Evolutionary conservation across 352 stramenopile species (phyloP).

Genomic region (Phytophthora palmivora): DNA sequence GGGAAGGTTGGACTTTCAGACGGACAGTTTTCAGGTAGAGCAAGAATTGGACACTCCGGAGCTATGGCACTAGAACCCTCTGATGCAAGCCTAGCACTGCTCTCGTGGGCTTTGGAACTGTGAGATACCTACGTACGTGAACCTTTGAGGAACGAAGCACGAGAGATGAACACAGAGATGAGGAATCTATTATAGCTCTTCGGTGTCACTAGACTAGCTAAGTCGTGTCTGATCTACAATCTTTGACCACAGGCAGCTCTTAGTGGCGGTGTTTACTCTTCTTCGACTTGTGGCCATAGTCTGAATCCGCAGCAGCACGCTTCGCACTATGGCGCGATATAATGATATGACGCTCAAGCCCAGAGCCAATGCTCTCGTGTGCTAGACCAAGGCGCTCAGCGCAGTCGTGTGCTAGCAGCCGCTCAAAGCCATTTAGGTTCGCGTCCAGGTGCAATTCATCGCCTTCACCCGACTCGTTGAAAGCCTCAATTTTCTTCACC

Average conservation of each 20-base stretch:
- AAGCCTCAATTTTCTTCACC: slow-evolving; percentile 87
- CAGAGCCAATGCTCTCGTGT: slow-evolving; percentile 73
- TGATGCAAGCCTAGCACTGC: slow-evolving; percentile 20
- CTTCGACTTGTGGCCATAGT: slow-evolving; percentile 28
- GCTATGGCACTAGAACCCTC: slow-evolving; percentile 30
- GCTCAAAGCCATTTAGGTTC: slow-evolving; percentile 86
- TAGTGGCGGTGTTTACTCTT: slow-evolving; percentile 41
- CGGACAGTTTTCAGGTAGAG: slow-evolving; percentile 20
- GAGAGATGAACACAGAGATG: slow-evolving; percentile 41
- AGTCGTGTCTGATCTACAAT: slow-evolving; percentile 16
- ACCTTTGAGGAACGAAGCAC: slow-evolving; percentile 11
- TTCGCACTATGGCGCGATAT: slow-evolving; percentile 43
- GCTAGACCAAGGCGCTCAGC: slow-evolving; percentile 76
- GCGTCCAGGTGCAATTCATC: slow-evolving; percentile 72
- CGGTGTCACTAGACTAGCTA: slow-evolving; percentile 23
- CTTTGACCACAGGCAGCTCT: slow-evolving; percentile 1
- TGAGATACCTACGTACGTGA: slow-evolving; percentile 27
- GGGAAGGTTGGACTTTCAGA: slow-evolving; percentile 3
- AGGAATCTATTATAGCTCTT: slow-evolving; percentile 47
- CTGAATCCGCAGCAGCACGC: slow-evolving; percentile 21
- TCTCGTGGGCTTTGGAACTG: slow-evolving; percentile 25
- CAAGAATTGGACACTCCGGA: slow-evolving; percentile 32
- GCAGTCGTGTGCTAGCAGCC: slow-evolving; percentile 82
- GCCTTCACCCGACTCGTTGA: slow-evolving; percentile 51
- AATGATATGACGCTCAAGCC: slow-evolving; percentile 84